Conservation (phyloP, 2,329 filamentous ascomycete genomes). For the Ophiostoma australiae region DNA sequence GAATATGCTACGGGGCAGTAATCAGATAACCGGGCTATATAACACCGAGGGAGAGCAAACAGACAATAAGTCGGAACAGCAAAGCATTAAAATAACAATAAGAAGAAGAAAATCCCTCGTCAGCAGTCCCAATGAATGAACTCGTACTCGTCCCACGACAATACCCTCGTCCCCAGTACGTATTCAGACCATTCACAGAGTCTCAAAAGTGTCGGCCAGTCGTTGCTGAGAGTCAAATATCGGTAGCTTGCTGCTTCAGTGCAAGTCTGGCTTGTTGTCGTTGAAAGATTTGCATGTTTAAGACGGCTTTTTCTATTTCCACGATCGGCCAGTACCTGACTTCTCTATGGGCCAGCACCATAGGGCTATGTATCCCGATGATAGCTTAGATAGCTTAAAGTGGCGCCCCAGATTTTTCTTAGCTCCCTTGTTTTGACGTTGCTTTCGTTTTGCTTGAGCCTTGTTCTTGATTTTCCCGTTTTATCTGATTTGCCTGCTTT, state of each 20-base stretch:
- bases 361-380: slow-evolving; percentile 3
- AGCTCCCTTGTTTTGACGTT: neutral
- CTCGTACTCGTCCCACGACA: neutral
- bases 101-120: neutral
- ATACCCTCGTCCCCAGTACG: neutral
- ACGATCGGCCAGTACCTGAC: neutral
- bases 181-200: neutral
- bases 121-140: neutral
- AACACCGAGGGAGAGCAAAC: neutral
- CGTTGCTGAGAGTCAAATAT: neutral
- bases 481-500: neutral
- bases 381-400: slow-evolving; percentile 15
- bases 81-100: neutral
- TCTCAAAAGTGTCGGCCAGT: neutral
- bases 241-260: neutral
- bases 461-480: neutral
- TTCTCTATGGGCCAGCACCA: neutral
- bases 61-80: neutral
- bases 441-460: neutral
- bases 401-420: slow-evolving; percentile 3
- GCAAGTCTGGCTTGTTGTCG: neutral
- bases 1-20: neutral
- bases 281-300: neutral
- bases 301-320: neutral
- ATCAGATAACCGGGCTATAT: neutral